Evolutionary conservation across 805 yeast genomes (phyloP).

Genomic region (Huiozyma sinensis): DNA sequence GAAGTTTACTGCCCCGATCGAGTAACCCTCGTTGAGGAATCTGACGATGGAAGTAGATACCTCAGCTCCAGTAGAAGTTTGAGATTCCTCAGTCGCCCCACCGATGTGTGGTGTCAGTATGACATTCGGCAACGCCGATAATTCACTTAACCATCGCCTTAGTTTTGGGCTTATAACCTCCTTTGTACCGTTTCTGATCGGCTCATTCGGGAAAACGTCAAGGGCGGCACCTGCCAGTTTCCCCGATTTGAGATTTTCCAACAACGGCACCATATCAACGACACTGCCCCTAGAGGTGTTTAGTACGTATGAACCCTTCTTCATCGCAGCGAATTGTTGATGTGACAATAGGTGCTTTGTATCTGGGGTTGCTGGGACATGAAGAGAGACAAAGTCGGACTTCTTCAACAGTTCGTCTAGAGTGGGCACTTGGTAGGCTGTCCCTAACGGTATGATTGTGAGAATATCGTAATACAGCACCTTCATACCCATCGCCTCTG

Average conservation of each 20-base stretch:
- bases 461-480: slow-evolving; percentile 83
- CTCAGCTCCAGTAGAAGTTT: slow-evolving; percentile 91
- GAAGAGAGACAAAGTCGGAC: slow-evolving; percentile 84
- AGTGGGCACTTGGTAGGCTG: slow-evolving; percentile 81
- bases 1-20: slow-evolving; percentile 94
- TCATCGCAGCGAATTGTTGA: slow-evolving; percentile 91
- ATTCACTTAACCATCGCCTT: slow-evolving; percentile 74
- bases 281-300: slow-evolving; percentile 97
- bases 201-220: slow-evolving; percentile 94
- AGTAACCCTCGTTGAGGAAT: slow-evolving; percentile 90
- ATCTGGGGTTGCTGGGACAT: slow-evolving; percentile 92
- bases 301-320: slow-evolving; percentile 83
- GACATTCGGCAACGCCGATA: slow-evolving; percentile 71
- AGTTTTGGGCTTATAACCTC: slow-evolving; percentile 52
- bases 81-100: slow-evolving; percentile 98
- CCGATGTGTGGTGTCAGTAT: slow-evolving; percentile 96
- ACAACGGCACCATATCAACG: slow-evolving; percentile 85
- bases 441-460: slow-evolving; percentile 93
- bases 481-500: slow-evolving; percentile 96
- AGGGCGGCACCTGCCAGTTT: slow-evolving; percentile 94
- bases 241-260: slow-evolving; percentile 81
- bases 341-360: slow-evolving; percentile 80
- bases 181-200: slow-evolving; percentile 85
- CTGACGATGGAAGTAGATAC: slow-evolving; percentile 75
- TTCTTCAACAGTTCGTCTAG: slow-evolving; percentile 67